These are phyloP conservation scores for Colletotrichum sp. DNA, from an alignment of 2,329 filamentous ascomycete species.

Conservation along the genomic window DNA sequence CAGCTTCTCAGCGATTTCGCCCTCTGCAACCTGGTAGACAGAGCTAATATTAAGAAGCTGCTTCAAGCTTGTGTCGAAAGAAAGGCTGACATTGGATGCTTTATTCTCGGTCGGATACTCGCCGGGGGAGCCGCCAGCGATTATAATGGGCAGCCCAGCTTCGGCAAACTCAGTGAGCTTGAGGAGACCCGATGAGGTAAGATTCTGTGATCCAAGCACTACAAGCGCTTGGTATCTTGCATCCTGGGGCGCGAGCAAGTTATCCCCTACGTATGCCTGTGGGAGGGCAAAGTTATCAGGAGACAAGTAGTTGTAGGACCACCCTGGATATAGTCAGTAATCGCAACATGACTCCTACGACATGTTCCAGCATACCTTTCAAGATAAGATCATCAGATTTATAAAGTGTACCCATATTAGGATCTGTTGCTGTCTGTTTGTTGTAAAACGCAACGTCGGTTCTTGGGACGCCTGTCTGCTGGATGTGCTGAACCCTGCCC, in stretches of 20 bases:
- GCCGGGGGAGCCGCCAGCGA: slow-evolving; percentile 23
- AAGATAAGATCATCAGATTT: slow-evolving; percentile 34
- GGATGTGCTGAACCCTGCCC: slow-evolving; percentile 39
- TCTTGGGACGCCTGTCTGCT: slow-evolving; percentile 39
- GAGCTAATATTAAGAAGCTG: neutral
- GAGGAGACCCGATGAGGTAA: slow-evolving; percentile 37
- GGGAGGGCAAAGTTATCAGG: slow-evolving; percentile 47
- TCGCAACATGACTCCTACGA: neutral
- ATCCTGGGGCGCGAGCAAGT: slow-evolving; percentile 39
- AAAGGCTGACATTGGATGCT: neutral
- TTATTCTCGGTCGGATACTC: neutral
- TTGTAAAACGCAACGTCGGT: slow-evolving; percentile 1
- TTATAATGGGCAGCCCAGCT: slow-evolving; percentile 45
- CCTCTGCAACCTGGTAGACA: neutral
- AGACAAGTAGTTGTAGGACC: slow-evolving; percentile 48
- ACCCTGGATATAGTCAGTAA: slow-evolving; percentile 29
- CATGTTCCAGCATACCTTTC: neutral
- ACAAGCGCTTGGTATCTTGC: slow-evolving; percentile 49
- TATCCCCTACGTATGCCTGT: slow-evolving; percentile 37
- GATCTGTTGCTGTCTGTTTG: neutral
- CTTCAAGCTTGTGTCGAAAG: neutral
- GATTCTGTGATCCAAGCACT: slow-evolving; percentile 35
- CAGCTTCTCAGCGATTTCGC: neutral
- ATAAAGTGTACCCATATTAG: neutral
- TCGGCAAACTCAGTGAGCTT: slow-evolving; percentile 38